phyloP scores from a whole-genome alignment of 1,284 basidiomycete genomes.

The Puccinia triticina region DNA sequence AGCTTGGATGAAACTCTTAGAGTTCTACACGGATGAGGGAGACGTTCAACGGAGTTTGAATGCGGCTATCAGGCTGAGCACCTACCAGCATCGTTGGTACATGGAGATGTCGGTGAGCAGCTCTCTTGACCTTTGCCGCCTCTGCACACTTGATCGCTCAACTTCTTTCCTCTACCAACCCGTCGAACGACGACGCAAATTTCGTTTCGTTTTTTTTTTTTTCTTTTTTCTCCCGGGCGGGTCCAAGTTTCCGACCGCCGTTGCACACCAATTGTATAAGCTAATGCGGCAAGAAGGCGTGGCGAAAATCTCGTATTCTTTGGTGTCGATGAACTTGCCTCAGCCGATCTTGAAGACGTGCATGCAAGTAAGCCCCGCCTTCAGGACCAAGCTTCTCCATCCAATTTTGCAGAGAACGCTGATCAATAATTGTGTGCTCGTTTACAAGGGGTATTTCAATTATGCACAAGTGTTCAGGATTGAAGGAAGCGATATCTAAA shows the following conservation, averaged over 20 bases:
- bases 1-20: conserved; percentile 87
- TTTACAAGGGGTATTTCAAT: conserved; percentile 56
- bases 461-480: conserved; percentile 59
- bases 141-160: neutral
- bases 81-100: conserved; percentile 74
- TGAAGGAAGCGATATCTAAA: conserved; percentile 55
- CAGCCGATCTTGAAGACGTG: conserved; percentile 56
- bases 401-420: neutral
- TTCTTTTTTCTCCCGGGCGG: neutral
- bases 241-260: conserved; percentile 80
- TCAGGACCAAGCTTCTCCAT: neutral
- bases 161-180: neutral
- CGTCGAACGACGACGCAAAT: conserved; percentile 44
- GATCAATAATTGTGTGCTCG: neutral
- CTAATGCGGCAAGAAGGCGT: conserved; percentile 91
- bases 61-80: conserved; percentile 85
- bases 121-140: conserved; percentile 19
- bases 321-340: conserved; percentile 70
- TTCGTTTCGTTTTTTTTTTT: no score
- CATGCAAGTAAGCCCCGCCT: conserved; percentile 51
- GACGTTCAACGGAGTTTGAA: conserved; percentile 88
- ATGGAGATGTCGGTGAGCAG: conserved; percentile 60
- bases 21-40: conserved; percentile 90
- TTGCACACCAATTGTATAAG: conserved; percentile 87
- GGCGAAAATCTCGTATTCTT: conserved; percentile 88